Base-by-base conservation (phyloP, 139 green algal species). In the Chlorella sp. region DNA sequence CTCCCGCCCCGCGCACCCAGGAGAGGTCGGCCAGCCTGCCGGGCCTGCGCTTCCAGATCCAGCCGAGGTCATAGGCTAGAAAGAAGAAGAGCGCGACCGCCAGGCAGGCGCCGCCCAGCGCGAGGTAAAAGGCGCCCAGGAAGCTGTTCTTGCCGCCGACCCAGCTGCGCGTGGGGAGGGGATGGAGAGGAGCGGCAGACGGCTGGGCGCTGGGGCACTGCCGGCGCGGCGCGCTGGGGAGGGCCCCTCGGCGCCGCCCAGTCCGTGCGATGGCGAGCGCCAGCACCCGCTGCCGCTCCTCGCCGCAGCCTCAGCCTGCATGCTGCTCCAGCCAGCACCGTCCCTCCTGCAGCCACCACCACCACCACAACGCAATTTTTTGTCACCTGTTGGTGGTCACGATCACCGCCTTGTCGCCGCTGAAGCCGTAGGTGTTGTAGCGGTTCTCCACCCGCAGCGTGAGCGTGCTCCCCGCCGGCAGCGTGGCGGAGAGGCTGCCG, bases 401-500 rank as follows among this genome's bases (percentile, higher is more conserved):
- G n/a, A 80, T 59, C n/a, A 86, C 1, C 23, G 46, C 36, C 79
- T 95, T 95, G 42, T 67, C 38, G 27, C 90, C 89, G 40, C 58
- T 71, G 58, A 80, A 94, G 35, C 27, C 50, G 74, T 97, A 97
- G 0, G 82, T 93, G 77, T 97, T 95, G 77, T 94, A 97, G 19
- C 77, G 71, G 73, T 95, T 96, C 21, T 73, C 31, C 17, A 97
- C 77, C 5, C 42, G 36, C 0, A 93, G 40, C 29, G 42, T 55
- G 25, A 61, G 35, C 21, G 8, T 6, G 17, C 51, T 77, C 45
- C 87, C 85, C 43, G 80, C 85, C 15, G 76, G 56, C 15, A 96
- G 70, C 53, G 77, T 46, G 19, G 46, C 9, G 25, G 87, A 55
- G 65, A 96, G 93, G n/a, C 48, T 31, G 27, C 83, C 92, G 64